Evolutionary conservation across 495 filamentous ascomycete genomes (phyloP).

Genomic region (Parmelia sp.): DNA sequence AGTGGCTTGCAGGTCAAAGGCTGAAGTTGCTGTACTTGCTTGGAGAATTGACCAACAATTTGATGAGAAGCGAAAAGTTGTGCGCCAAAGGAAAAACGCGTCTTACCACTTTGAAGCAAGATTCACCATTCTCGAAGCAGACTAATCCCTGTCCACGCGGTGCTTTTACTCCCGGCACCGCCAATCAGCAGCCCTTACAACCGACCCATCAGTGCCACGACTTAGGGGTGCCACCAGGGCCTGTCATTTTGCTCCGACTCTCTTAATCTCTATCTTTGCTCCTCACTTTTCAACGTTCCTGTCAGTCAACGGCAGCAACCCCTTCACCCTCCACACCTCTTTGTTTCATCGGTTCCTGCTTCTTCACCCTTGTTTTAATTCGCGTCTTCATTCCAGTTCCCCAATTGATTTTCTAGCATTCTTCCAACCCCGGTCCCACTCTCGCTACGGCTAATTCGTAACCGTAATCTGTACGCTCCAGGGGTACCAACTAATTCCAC

Average conservation of each 20-base stretch:
- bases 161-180: constrained; percentile 1
- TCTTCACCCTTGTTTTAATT: constrained; percentile 14
- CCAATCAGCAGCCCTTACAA: constrained; percentile 13
- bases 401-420: constrained; percentile 16
- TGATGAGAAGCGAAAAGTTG: background rate
- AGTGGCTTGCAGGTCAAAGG: background rate
- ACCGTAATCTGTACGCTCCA: constrained; percentile 26
- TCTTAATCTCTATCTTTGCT: background rate
- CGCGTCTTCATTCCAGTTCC: constrained; percentile 18
- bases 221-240: background rate
- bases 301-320: background rate
- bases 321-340: background rate
- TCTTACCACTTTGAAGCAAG: constrained; percentile 4
- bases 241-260: background rate
- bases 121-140: constrained; percentile 11
- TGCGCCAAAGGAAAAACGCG: constrained; percentile 19
- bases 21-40: background rate
- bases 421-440: constrained; percentile 21
- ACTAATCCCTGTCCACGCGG: constrained; percentile 13
- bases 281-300: background rate
- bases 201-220: constrained; percentile 1
- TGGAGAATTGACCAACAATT: background rate
- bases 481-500: constrained; percentile 22
- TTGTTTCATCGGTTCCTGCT: background rate
- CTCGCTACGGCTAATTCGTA: constrained; percentile 26